Percentiles rank a stretch among this genome's conserved stretches.
These are phyloP conservation scores for Mortierella hygrophila DNA, from an alignment of 192 early-diverging fungal species.

Conservation along the genomic window DNA sequence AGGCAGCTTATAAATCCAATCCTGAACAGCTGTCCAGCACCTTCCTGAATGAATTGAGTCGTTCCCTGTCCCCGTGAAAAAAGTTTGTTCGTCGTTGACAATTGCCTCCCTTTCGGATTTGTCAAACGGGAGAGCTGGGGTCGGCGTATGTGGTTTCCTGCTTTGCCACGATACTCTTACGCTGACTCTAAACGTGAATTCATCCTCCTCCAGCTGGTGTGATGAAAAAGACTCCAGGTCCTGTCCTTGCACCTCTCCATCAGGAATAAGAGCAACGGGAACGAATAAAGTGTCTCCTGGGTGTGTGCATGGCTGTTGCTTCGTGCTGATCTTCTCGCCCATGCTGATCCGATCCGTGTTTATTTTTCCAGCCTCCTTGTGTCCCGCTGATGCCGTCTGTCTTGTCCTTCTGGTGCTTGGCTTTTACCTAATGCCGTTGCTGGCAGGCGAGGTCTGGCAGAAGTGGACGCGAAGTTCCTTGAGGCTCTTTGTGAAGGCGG, in stretches of 20 bases:
- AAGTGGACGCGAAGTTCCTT: slow-evolving; percentile 94
- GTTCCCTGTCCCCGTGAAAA: neutral
- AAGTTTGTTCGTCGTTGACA: neutral
- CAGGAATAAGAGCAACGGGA: no score
- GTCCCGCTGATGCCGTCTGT: neutral
- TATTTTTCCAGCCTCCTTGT: neutral
- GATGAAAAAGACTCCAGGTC: no score
- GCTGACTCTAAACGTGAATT: no score
- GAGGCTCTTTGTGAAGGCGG: slow-evolving; percentile 72
- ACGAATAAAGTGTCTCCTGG: no score
- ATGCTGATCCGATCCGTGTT: neutral
- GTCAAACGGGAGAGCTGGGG: no score
- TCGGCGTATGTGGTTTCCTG: no score
- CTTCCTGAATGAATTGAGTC: neutral
- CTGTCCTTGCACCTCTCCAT: no score
- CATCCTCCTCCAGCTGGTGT: no score
- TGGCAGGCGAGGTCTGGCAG: slow-evolving; percentile 83
- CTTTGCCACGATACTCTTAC: no score
- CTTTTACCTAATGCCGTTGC: slow-evolving; percentile 82
- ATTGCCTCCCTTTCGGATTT: neutral
- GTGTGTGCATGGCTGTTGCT: no score
- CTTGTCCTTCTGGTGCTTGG: neutral
- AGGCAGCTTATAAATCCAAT: neutral
- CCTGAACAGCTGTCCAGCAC: neutral
- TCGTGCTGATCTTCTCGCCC: no score